phyloP scores from a whole-genome alignment of 176 grass and related monocot genomes.

The Avena sativa region DNA sequence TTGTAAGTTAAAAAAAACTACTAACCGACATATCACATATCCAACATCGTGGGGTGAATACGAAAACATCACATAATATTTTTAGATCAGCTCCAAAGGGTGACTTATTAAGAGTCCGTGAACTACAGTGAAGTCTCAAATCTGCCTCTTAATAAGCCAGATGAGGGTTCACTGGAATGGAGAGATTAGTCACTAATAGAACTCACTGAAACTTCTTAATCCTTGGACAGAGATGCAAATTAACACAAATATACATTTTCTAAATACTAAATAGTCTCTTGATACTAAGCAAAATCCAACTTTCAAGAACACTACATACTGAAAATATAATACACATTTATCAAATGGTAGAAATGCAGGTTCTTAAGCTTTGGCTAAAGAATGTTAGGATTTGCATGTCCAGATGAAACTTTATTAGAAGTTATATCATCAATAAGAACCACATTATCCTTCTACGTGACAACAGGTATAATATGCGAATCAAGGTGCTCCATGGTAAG shows the following conservation, averaged over 20 bases:
- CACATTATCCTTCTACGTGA: not conserved
- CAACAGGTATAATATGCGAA: not conserved
- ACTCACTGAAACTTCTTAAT: too few relatives aligned
- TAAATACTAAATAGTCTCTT: not conserved
- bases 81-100: not conserved
- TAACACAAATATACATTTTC: not conserved
- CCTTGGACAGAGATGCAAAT: not conserved
- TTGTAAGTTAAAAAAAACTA: not conserved
- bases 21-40: not conserved
- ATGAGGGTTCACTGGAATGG: not conserved
- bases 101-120: not conserved
- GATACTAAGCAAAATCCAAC: not conserved
- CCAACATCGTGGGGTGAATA: not conserved
- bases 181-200: not conserved
- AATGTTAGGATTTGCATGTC: conserved; percentile 6
- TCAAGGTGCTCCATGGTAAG: conserved; percentile 18
- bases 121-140: not conserved
- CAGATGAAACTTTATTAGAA: not conserved
- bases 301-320: not conserved
- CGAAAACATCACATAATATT: conserved; percentile 1
- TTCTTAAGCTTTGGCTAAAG: not conserved
- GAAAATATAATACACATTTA: not conserved
- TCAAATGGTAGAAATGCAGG: not conserved
- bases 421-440: not conserved
- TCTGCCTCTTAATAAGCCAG: not conserved